These are phyloP conservation scores for Geosmithia flava DNA, from an alignment of 2,329 filamentous ascomycete genomes.

Conservation along the genomic window DNA sequence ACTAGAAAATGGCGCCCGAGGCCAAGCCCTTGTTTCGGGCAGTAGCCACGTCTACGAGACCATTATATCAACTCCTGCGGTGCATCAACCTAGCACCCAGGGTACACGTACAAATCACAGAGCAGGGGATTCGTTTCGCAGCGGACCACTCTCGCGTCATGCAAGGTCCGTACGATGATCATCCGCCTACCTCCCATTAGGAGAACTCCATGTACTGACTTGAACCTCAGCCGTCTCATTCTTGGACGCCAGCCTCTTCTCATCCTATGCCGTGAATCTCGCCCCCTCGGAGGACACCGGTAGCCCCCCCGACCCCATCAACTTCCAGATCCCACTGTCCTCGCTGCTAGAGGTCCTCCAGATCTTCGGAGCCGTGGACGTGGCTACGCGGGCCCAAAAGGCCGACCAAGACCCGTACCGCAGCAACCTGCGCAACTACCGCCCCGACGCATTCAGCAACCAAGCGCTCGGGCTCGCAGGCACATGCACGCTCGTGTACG, in stretches of 20 bases:
- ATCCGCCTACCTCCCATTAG: neutral
- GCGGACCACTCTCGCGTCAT: constrained; percentile 83
- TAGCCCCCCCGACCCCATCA: constrained; percentile 36
- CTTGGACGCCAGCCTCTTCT: constrained; percentile 81
- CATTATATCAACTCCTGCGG: constrained; percentile 51
- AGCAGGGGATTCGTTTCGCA: constrained; percentile 75
- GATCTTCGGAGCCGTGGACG: constrained; percentile 81
- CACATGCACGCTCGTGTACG: constrained; percentile 74
- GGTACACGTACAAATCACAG: constrained; percentile 60
- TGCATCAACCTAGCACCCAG: constrained; percentile 49
- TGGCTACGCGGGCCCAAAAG: constrained; percentile 43
- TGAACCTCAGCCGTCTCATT: constrained; percentile 46
- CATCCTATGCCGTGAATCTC: constrained; percentile 62
- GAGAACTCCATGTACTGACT: constrained; percentile 2
- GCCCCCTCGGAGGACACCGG: constrained; percentile 19
- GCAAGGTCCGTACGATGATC: constrained; percentile 51
- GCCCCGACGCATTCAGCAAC: constrained; percentile 67
- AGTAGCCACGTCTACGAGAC: constrained; percentile 65
- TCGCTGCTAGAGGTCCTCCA: constrained; percentile 88
- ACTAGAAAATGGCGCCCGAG: constrained; percentile 16
- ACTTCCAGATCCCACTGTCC: constrained; percentile 77
- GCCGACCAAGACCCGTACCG: constrained; percentile 47
- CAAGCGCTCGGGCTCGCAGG: constrained; percentile 74
- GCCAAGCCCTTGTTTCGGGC: constrained; percentile 53
- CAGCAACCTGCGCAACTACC: constrained; percentile 48